phyloP scores from a whole-genome alignment of 2,329 filamentous ascomycete genomes.

The Immersiporthe knoxdaviesiana region DNA sequence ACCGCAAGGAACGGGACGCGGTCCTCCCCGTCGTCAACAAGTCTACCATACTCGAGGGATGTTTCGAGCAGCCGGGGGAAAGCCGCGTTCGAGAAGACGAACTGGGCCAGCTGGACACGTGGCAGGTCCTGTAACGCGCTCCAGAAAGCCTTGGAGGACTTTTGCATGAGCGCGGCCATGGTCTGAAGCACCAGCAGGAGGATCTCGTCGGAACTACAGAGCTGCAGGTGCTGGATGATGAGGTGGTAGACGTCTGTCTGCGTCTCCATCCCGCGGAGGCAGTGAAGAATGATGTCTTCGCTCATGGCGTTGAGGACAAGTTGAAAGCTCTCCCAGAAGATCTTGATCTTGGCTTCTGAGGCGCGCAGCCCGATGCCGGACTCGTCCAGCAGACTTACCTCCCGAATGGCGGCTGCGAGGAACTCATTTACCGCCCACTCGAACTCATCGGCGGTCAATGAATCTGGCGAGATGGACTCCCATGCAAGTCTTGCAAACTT shows the following conservation, averaged over 20 bases:
- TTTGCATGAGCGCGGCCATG: slow-evolving; percentile 72
- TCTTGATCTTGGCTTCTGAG: slow-evolving; percentile 59
- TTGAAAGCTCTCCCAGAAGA: slow-evolving; percentile 79
- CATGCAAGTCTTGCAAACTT: slow-evolving; percentile 72
- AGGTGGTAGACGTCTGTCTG: slow-evolving; percentile 72
- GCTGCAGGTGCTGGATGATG: slow-evolving; percentile 58
- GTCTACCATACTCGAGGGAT: slow-evolving; percentile 58
- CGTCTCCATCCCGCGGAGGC: slow-evolving; percentile 77
- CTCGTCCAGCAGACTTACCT: slow-evolving; percentile 19
- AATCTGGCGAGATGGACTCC: slow-evolving; percentile 63
- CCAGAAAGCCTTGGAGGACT: slow-evolving; percentile 83
- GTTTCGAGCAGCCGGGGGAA: slow-evolving; percentile 65
- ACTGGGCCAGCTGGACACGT: slow-evolving; percentile 79
- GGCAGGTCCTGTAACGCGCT: slow-evolving; percentile 82
- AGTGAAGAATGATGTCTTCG: slow-evolving; percentile 74
- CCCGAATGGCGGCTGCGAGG: slow-evolving; percentile 64
- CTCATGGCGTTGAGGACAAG: slow-evolving; percentile 75
- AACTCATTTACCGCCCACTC: slow-evolving; percentile 84
- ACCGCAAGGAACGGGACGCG: slow-evolving; percentile 68
- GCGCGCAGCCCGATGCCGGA: slow-evolving; percentile 14
- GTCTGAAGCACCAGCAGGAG: slow-evolving; percentile 72
- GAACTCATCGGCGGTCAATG: slow-evolving; percentile 73
- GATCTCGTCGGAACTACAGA: slow-evolving; percentile 56
- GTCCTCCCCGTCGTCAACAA: slow-evolving; percentile 55
- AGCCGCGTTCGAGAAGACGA: slow-evolving; percentile 74